phyloP scores from a whole-genome alignment of 2,329 filamentous ascomycete species.

The Alternaria consortialis region DNA sequence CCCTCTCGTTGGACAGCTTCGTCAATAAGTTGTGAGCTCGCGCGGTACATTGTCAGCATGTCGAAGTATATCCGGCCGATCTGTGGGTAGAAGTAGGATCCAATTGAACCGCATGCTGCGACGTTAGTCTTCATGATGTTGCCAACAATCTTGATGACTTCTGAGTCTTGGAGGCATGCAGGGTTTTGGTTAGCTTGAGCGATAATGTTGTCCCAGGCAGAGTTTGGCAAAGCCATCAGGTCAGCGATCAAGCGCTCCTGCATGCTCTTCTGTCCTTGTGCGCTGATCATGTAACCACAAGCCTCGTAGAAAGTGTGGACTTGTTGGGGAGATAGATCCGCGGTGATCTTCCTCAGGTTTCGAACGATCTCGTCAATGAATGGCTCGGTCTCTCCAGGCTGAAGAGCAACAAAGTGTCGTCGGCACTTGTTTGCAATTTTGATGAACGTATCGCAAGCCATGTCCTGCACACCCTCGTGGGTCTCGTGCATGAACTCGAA shows the following conservation, averaged over 20 bases:
- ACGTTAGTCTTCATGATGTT: slow-evolving; percentile 99
- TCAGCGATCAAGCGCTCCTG: slow-evolving; percentile 92
- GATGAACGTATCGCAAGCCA: slow-evolving; percentile 99
- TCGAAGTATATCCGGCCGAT: slow-evolving; percentile 97
- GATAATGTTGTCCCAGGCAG: slow-evolving; percentile 96
- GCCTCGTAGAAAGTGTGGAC: slow-evolving; percentile 99
- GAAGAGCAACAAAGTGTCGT: slow-evolving; percentile 94
- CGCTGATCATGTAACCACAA: slow-evolving; percentile 98
- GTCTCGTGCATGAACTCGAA: slow-evolving; percentile 99
- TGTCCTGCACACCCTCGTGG: slow-evolving; percentile 98
- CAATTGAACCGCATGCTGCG: slow-evolving; percentile 95
- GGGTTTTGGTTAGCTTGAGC: slow-evolving; percentile 85
- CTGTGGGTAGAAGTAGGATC: slow-evolving; percentile 96
- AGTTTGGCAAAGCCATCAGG: slow-evolving; percentile 91
- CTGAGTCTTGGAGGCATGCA: slow-evolving; percentile 84
- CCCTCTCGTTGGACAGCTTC: slow-evolving; percentile 88
- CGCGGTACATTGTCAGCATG: slow-evolving; percentile 99
- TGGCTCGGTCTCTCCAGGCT: slow-evolving; percentile 91
- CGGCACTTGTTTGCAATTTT: slow-evolving; percentile 99
- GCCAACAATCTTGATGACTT: slow-evolving; percentile 97
- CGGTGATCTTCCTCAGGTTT: slow-evolving; percentile 94
- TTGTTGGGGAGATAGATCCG: slow-evolving; percentile 93
- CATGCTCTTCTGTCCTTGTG: slow-evolving; percentile 92
- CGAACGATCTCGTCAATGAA: slow-evolving; percentile 99
- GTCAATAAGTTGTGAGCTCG: slow-evolving; percentile 95